A percentile compares a stretch with the other conserved stretches of the same genome.
Conservation (phyloP, 2,329 filamentous ascomycete species). For the Fusarium torulosum region DNA sequence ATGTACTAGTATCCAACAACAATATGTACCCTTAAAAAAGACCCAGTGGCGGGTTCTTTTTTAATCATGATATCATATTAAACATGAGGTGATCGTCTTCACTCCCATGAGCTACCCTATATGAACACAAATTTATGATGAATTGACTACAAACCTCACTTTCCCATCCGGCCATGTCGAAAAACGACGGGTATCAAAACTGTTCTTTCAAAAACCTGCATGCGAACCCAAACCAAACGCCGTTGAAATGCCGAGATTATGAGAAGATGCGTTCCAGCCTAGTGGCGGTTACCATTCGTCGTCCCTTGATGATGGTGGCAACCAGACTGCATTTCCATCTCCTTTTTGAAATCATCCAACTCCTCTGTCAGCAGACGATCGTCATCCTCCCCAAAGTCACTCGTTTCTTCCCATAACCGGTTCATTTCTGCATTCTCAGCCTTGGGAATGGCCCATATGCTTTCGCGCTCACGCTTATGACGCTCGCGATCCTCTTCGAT, state of each 20-base stretch:
- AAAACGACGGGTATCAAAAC: conserved; percentile 50
- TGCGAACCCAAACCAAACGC: conserved; percentile 47
- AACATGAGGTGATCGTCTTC: conserved; percentile 11
- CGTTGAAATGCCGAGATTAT: conserved; percentile 37
- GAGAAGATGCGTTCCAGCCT: conserved; percentile 12
- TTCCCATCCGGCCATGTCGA: conserved; percentile 24
- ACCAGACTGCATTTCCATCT: conserved; percentile 55
- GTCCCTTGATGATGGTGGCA: conserved; percentile 55
- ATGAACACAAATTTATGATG: conserved; percentile 7
- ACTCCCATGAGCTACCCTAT: conserved; percentile 5
- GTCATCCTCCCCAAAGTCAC: conserved; percentile 90
- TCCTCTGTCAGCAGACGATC: conserved; percentile 83
- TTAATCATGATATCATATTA: conserved; percentile 32
- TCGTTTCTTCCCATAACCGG: conserved; percentile 87
- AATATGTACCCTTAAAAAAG: conserved; percentile 45
- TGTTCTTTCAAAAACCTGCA: conserved; percentile 33
- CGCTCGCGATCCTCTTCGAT: conserved; percentile 97
- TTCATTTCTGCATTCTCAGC: conserved; percentile 76
- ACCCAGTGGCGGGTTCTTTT: conserved; percentile 33
- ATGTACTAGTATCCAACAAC: conserved; percentile 56
- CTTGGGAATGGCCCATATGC: conserved; percentile 87
- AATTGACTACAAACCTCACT: conserved; percentile 10
- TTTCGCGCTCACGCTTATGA: conserved; percentile 91
- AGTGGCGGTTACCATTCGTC: conserved; percentile 51
- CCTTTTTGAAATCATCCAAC: conserved; percentile 60